phyloP scores from a whole-genome alignment of 768 basidiomycete species.

The Omphalotus guepiniiformis region DNA sequence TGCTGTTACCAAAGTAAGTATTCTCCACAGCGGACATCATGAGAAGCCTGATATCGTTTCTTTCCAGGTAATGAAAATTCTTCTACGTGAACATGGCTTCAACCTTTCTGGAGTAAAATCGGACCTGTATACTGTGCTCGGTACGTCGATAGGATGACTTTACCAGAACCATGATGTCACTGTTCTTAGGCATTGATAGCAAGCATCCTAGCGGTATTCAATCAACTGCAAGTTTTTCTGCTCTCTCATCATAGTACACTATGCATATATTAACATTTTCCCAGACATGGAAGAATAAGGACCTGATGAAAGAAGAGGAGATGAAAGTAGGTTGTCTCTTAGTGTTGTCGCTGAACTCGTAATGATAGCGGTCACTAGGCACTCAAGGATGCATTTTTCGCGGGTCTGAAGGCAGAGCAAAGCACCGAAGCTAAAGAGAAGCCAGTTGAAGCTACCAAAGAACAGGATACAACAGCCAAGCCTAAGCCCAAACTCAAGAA shows the following conservation, averaged over 20 bases:
- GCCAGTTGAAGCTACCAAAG: background rate
- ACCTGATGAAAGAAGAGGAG: slow-evolving; percentile 55
- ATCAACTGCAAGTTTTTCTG: slow-evolving; percentile 50
- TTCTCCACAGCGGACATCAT: background rate
- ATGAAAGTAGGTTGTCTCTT: slow-evolving; percentile 44
- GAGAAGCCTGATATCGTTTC: slow-evolving; percentile 3
- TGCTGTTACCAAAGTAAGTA: slow-evolving; percentile 45
- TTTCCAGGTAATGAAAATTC: slow-evolving; percentile 60
- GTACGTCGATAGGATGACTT: slow-evolving; percentile 25
- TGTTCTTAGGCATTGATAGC: slow-evolving; percentile 58
- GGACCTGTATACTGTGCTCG: slow-evolving; percentile 61
- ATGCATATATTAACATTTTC: slow-evolving; percentile 3
- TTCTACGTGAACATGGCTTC: slow-evolving; percentile 61
- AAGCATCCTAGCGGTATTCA: slow-evolving; percentile 72
- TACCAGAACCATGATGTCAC: background rate
- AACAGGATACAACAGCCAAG: slow-evolving; percentile 19
- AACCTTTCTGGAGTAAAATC: slow-evolving; percentile 69
- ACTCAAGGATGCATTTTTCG: slow-evolving; percentile 58
- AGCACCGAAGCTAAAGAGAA: slow-evolving; percentile 15
- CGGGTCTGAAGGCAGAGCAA: slow-evolving; percentile 28
- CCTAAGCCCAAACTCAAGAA: slow-evolving; percentile 44
- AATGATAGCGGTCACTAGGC: slow-evolving; percentile 32
- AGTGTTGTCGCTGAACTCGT: no score
- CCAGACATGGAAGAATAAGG: slow-evolving; percentile 66
- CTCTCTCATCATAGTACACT: slow-evolving; percentile 1